Conservation (phyloP, 805 yeast genomes). For the Saccharomycopsis fibuligera region DNA sequence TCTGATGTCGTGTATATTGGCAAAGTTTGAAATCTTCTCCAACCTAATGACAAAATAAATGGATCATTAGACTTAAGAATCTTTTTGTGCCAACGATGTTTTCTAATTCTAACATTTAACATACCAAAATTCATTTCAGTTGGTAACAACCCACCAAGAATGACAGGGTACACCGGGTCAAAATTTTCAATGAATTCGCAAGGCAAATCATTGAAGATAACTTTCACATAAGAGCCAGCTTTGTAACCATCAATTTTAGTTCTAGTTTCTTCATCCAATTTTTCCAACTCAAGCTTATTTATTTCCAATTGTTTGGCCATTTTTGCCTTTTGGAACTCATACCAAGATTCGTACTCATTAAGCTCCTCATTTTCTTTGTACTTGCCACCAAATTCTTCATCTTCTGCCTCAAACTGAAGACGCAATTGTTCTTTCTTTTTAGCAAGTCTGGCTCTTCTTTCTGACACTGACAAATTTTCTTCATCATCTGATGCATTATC, state of each 20-base stretch:
- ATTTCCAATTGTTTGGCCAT: constrained; percentile 95
- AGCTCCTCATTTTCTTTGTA: constrained; percentile 54
- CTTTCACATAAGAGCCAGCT: constrained; percentile 90
- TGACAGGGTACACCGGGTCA: constrained; percentile 77
- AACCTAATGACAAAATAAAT: constrained; percentile 84
- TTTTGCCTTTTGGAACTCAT: constrained; percentile 92
- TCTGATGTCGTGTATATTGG: constrained; percentile 96
- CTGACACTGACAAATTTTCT: constrained; percentile 23
- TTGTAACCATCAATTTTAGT: constrained; percentile 81
- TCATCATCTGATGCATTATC: constrained; percentile 36
- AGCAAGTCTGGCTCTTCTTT: constrained; percentile 20
- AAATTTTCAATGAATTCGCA: constrained; percentile 86
- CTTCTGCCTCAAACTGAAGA: constrained; percentile 84
- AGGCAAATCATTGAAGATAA: constrained; percentile 78
- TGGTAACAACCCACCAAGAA: constrained; percentile 84
- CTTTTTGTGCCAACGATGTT: constrained; percentile 98
- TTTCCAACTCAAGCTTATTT: constrained; percentile 71
- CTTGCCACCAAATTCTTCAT: constrained; percentile 35
- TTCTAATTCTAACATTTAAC: constrained; percentile 86
- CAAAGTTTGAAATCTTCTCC: constrained; percentile 97
- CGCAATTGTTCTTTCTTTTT: constrained; percentile 83
- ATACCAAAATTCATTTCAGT: constrained; percentile 92
- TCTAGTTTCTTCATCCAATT: constrained; percentile 72
- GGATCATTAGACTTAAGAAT: constrained; percentile 95
- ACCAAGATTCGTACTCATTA: constrained; percentile 94